Percentiles rank a stretch among this genome's conserved stretches.
These are phyloP conservation scores for Trametes polyzona DNA, from an alignment of 1,284 basidiomycete species.

Conservation along the genomic window DNA sequence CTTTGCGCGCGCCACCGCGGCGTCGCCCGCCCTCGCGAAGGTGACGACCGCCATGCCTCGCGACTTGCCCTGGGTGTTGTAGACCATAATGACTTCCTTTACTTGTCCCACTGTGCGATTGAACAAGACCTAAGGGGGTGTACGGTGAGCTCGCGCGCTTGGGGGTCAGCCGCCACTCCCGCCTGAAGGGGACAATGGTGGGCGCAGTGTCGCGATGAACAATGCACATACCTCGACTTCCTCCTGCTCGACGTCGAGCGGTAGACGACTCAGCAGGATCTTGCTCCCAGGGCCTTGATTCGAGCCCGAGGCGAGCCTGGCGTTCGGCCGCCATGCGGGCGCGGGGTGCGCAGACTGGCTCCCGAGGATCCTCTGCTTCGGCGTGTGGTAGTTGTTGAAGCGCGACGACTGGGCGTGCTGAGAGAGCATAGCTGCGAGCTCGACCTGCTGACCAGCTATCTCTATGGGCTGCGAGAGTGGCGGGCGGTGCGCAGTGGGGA, in stretches of 20 bases:
- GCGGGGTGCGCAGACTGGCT: conserved; percentile 53
- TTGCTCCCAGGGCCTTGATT: conserved; percentile 56
- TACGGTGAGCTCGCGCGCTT: conserved; percentile 55
- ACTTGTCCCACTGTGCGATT: conserved; percentile 74
- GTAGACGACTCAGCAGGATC: conserved; percentile 71
- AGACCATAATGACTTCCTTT: conserved; percentile 67
- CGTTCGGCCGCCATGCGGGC: conserved; percentile 60
- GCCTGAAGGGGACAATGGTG: conserved; percentile 42
- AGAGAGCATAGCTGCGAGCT: conserved; percentile 22
- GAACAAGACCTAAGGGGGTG: conserved; percentile 70
- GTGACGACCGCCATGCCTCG: conserved; percentile 77
- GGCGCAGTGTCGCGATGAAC: neutral
- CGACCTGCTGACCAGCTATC: neutral
- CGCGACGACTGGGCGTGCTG: conserved; percentile 37
- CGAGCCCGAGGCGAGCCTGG: conserved; percentile 37
- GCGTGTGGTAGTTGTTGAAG: conserved; percentile 52
- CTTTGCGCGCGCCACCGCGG: conserved; percentile 59
- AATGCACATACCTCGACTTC: conserved; percentile 71
- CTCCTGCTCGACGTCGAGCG: conserved; percentile 65
- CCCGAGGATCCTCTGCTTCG: conserved; percentile 62
- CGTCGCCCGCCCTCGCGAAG: conserved; percentile 65
- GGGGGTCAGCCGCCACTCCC: conserved; percentile 69
- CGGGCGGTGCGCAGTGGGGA: neutral
- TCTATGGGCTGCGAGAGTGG: neutral
- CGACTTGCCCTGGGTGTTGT: conserved; percentile 71